Base-by-base conservation (phyloP, 176 grass and related monocot species). In the Oryza meridionalis region DNA sequence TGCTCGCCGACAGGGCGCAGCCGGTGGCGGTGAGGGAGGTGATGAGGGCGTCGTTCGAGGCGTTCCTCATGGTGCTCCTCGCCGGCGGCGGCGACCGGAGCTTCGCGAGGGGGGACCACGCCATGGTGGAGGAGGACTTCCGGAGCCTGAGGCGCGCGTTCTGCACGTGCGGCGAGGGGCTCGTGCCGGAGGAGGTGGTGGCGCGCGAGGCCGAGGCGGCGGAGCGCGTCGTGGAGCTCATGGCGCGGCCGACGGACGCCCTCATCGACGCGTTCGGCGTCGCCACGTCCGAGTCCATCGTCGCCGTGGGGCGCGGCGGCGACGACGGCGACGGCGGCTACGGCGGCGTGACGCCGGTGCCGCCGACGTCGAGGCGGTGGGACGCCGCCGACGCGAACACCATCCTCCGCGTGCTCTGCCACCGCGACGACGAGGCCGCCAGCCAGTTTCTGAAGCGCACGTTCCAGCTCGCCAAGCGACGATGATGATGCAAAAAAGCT, bases 361-460 rank as follows among this genome's bases (percentile, higher is more conserved):
- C 95, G 69, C 88, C 90, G 17, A 88, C 92, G 32, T 86, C 95
- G 42, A 83, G 88, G 12, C 84, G 80, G 72, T 97, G 95, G 95
- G 78, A 90, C 79, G 76, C 78, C 4, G 75, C 90, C 5, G 92
- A 97, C 38, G 88, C 95, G 0, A 91, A 94, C 82, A 97, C 95
- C 1, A 90, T 93, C 76, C 90, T 97, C 24, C 85, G 95, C 29
- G 87, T 97, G 43, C 77, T 97, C 45, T 97, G 95, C 77, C 86
- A 97, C 82, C 77, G 92, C 35, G 86, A 94, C 67, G 92, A 97
- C 87, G 92, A 93, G 83, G 68, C 53, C 21, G 92, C 95, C 27
- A 97, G 91, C 87, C 88, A 91, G 59, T 97, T 94, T 79, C 75
- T 97, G 76, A 97, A 93, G 89, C 88, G 86, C 35, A 88, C 86